These are phyloP conservation scores for Saturnispora quitensis DNA, from an alignment of 805 yeast genomes.

Conservation along the genomic window DNA sequence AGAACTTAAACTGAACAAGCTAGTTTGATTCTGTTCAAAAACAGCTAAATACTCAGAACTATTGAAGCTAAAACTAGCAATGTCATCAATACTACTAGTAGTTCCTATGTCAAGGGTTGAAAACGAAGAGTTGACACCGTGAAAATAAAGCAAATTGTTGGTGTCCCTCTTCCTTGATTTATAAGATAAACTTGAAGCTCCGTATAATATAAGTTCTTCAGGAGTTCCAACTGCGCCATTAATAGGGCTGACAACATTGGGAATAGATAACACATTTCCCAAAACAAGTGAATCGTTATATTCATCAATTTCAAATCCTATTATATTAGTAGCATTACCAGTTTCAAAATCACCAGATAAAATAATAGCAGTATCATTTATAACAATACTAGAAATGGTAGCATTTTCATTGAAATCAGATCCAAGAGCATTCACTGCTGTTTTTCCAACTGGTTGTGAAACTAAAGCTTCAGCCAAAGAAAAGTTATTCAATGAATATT, in stretches of 20 bases:
- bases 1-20: conserved; percentile 35
- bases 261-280: conserved; percentile 10
- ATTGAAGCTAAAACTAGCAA: conserved; percentile 26
- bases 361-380: conserved; percentile 28
- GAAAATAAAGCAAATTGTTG: neutral
- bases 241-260: conserved; percentile 35
- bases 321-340: conserved; percentile 30
- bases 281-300: conserved; percentile 11
- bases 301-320: conserved; percentile 24
- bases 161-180: neutral
- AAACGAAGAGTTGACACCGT: conserved; percentile 2
- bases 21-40: conserved; percentile 17
- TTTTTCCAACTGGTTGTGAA: conserved; percentile 34
- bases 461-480: conserved; percentile 24
- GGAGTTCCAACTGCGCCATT: conserved; percentile 24
- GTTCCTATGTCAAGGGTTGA: neutral
- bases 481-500: conserved; percentile 67
- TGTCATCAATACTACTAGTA: neutral
- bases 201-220: conserved; percentile 36
- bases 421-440: conserved; percentile 36
- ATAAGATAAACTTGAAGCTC: conserved; percentile 19
- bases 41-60: conserved; percentile 36
- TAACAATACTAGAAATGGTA: conserved; percentile 29
- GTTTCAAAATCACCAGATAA: conserved; percentile 44
- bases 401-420: conserved; percentile 32